Evolutionary conservation across 257 asterid species (phyloP), one percentile per base, ranked within the genome.

Genomic region (Prunella vulgaris): DNA sequence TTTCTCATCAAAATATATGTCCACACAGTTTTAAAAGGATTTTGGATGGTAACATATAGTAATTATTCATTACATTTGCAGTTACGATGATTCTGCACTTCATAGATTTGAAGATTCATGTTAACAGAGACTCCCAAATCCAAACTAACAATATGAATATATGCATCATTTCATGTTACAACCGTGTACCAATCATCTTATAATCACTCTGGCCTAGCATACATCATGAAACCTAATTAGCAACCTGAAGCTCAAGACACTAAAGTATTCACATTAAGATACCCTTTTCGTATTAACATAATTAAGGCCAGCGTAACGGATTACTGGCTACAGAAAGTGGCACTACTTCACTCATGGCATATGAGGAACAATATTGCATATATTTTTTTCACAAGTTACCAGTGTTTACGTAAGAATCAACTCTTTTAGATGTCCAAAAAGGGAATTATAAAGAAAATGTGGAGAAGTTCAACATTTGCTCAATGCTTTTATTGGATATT

Each of bases 341-440:
- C 61, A n/a, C 8, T 62, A 24, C 5, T 60, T n/a, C 64, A 10
- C 21, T 64, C 21, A 30, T 44, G 5, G 21, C 53, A 60, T 48
- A 42, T 9, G 35, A 54, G 42, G 68, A 73, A 66, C 35, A 22
- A 37, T 38, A 46, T 13, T 32, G 53, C 32, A 22, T 17, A 46
- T 14, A 20, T 28, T 28, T 22, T 37, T 10, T 5, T 8, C 7
- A 17, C 51, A 62, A 3, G n/a, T 63, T 2, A 15, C 17, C 13
- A n/a, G 12, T 35, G 53, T 6, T 24, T 22, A 40, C 12, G 37
- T 10, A 67, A 58, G 22, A 60, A 22, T 30, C 27, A 70, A 57
- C 59, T 54, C 28, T 22, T 27, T 30, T 13, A 28, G n/a, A 61
- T 60, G 75, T 66, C 20, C 27, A 60, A 60, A 64, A 48, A 66